phyloP scores from a whole-genome alignment of 2,329 filamentous ascomycete genomes.

The Didymella exigua region DNA sequence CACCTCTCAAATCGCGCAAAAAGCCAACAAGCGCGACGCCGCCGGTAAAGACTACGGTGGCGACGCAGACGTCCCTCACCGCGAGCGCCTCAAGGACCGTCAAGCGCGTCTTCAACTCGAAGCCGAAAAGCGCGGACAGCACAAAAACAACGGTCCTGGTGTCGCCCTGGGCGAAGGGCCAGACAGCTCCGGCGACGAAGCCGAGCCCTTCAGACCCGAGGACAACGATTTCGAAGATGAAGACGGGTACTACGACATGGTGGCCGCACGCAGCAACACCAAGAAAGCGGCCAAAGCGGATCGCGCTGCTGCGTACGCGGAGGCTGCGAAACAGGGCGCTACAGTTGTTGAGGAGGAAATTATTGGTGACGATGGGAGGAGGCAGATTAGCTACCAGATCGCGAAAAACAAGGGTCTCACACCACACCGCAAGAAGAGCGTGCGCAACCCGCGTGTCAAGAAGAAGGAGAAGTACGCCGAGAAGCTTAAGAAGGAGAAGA shows the following conservation, averaged over 20 bases:
- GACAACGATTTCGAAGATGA: constrained; percentile 56
- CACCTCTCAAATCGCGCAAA: constrained; percentile 95
- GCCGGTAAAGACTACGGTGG: constrained; percentile 77
- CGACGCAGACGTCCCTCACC: constrained; percentile 82
- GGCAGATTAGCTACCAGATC: constrained; percentile 91
- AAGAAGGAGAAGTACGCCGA: constrained; percentile 96
- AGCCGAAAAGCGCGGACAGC: constrained; percentile 79
- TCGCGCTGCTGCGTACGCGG: constrained; percentile 60
- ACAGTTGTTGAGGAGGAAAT: constrained; percentile 70
- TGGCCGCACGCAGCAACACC: constrained; percentile 68
- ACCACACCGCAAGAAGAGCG: constrained; percentile 89
- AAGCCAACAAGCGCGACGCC: constrained; percentile 80
- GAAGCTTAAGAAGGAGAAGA: constrained; percentile 95
- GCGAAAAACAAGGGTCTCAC: constrained; percentile 97
- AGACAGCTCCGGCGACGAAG: constrained; percentile 70
- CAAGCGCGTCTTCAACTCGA: constrained; percentile 86
- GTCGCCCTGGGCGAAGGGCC: constrained; percentile 68
- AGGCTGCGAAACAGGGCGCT: constrained; percentile 62
- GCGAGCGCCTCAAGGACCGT: constrained; percentile 84
- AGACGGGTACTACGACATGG: constrained; percentile 88
- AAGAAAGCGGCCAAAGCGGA: constrained; percentile 79
- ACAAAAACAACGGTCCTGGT: constrained; percentile 60
- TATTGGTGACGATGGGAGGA: constrained; percentile 82
- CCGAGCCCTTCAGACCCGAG: constrained; percentile 53
- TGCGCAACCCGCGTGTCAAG: constrained; percentile 94